Percentiles rank a stretch among this genome's conserved stretches.
Evolutionary conservation across 352 stramenopile genomes (phyloP).

Genomic region (Globisporangium splendens): DNA sequence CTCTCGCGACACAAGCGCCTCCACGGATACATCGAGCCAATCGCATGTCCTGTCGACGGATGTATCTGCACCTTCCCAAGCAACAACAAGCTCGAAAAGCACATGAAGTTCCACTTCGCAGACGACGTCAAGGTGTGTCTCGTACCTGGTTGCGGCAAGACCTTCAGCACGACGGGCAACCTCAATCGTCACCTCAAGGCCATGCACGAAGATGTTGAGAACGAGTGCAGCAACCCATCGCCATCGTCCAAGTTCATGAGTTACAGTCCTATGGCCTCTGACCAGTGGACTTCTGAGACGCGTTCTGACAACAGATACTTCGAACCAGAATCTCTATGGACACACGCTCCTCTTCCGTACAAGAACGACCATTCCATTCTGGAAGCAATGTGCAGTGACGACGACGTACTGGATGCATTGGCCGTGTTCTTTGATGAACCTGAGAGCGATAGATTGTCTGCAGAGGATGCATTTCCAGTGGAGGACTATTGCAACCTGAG

Average conservation of each 20-base stretch:
- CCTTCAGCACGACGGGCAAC: constrained; percentile 57
- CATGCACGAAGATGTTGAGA: constrained; percentile 25
- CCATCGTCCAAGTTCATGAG: no score
- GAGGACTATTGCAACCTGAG: no score
- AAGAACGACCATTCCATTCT: neutral
- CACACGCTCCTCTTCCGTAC: neutral
- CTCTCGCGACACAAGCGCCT: constrained; percentile 56
- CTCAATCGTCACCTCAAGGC: constrained; percentile 32
- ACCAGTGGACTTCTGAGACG: constrained; percentile 1
- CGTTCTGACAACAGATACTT: constrained; percentile 1
- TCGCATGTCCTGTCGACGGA: constrained; percentile 29
- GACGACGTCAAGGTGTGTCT: constrained; percentile 40
- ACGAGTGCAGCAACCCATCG: constrained; percentile 7
- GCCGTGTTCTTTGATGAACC: constrained; percentile 4
- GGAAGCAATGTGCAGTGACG: neutral
- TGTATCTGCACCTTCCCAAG: constrained; percentile 39
- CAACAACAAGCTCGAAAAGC: constrained; percentile 43
- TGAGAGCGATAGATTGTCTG: no score
- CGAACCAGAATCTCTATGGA: constrained; percentile 6
- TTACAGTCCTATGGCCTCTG: neutral
- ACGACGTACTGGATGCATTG: constrained; percentile 9
- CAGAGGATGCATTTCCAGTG: no score
- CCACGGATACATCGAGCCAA: constrained; percentile 38
- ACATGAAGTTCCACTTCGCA: constrained; percentile 46
- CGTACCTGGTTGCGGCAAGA: constrained; percentile 45